Conservation (phyloP, 306 rosid genomes). For the Lathyrus sativus region DNA sequence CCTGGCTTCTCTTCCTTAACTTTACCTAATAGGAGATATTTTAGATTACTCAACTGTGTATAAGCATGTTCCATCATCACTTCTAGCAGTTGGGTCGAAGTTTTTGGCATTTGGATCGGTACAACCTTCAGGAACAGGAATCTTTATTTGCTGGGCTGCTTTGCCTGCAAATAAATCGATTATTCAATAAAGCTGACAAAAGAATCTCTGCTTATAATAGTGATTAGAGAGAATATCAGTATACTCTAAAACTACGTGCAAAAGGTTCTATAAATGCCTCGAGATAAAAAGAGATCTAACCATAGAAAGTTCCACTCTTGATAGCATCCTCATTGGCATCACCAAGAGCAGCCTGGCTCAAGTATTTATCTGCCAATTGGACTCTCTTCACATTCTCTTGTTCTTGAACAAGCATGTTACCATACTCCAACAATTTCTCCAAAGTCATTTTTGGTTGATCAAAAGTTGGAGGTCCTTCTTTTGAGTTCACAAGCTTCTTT, state of each 20-base stretch:
- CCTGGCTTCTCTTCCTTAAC: conserved; percentile 30
- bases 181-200: not conserved
- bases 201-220: not conserved
- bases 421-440: conserved; percentile 63
- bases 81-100: conserved; percentile 84
- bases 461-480: conserved; percentile 70
- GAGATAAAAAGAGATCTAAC: conserved; percentile 46
- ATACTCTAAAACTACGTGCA: not conserved
- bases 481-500: conserved; percentile 79
- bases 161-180: conserved; percentile 47
- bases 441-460: conserved; percentile 68
- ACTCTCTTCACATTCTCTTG: conserved; percentile 86
- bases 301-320: conserved; percentile 57
- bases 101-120: conserved; percentile 67
- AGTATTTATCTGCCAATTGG: conserved; percentile 73
- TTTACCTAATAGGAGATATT: conserved; percentile 30
- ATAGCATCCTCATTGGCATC: conserved; percentile 70
- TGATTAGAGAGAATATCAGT: not conserved
- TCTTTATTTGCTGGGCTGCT: conserved; percentile 67
- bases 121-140: conserved; percentile 74
- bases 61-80: conserved; percentile 75
- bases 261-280: not conserved
- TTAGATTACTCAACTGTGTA: conserved; percentile 46
- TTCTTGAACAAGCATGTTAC: conserved; percentile 74
- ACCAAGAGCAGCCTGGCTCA: conserved; percentile 78